Conservation (phyloP, 805 yeast species). For the Clavispora phyllophila region DNA sequence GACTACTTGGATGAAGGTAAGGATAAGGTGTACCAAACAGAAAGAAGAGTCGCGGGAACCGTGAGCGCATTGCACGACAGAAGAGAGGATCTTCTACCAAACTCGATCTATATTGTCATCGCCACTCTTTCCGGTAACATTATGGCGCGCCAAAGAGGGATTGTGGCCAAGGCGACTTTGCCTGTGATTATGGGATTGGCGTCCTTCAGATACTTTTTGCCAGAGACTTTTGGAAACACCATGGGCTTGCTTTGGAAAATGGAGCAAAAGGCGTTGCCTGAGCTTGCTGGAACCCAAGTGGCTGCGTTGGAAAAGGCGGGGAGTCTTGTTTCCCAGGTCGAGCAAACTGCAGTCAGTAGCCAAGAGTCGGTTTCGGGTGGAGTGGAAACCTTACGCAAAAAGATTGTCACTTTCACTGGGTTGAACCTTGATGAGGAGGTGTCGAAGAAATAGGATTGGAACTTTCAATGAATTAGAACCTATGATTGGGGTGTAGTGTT, state of each 20-base stretch:
- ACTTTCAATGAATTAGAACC: neutral
- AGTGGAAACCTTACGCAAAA: conserved; percentile 35
- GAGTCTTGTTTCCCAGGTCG: conserved; percentile 33
- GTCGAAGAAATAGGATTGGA: conserved; percentile 34
- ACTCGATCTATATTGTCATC: conserved; percentile 59
- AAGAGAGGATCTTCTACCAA: conserved; percentile 68
- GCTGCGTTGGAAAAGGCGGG: conserved; percentile 42
- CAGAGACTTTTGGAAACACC: conserved; percentile 64
- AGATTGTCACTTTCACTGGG: conserved; percentile 58
- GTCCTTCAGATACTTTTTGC: conserved; percentile 67
- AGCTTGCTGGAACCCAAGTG: conserved; percentile 58
- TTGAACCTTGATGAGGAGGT: conserved; percentile 62
- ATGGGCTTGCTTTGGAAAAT: conserved; percentile 51
- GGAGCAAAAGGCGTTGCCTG: conserved; percentile 59
- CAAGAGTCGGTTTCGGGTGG: conserved; percentile 31
- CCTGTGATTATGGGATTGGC: conserved; percentile 60
- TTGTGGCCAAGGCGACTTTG: conserved; percentile 46
- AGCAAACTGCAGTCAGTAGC: conserved; percentile 36
- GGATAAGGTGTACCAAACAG: conserved; percentile 49
- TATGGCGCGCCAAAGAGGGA: conserved; percentile 60
- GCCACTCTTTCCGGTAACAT: conserved; percentile 72
- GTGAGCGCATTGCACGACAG: conserved; percentile 58
- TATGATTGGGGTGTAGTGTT: neutral
- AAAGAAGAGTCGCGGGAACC: conserved; percentile 59
- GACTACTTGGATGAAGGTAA: conserved; percentile 44